Evolutionary conservation across 148 eudicot species (phyloP).

Genomic region (Spergularia bocconei): DNA sequence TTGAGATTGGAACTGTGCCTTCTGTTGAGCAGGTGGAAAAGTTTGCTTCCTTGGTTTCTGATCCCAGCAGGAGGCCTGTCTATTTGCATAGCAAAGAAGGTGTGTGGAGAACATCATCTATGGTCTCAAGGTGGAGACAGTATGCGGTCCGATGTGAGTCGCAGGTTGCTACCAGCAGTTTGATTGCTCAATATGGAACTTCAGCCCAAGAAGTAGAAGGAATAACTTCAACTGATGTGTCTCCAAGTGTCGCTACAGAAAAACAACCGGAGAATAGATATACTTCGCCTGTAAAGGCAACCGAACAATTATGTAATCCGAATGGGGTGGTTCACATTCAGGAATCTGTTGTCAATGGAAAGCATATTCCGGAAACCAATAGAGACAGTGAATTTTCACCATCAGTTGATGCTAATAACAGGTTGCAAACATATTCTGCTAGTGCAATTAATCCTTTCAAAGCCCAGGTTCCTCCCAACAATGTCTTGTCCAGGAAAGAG

Average conservation of each 20-base stretch:
- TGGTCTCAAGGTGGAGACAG: slow-evolving; percentile 94
- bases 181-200: slow-evolving; percentile 28
- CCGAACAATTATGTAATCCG: slow-evolving; percentile 18
- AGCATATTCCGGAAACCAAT: slow-evolving; percentile 33
- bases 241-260: slow-evolving; percentile 24
- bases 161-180: slow-evolving; percentile 28
- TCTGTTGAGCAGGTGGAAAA: slow-evolving; percentile 81
- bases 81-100: slow-evolving; percentile 97
- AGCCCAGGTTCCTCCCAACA: slow-evolving; percentile 73
- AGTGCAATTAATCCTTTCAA: slow-evolving; percentile 51
- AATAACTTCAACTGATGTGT: slow-evolving; percentile 18
- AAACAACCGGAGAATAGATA: slow-evolving; percentile 29
- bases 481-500: slow-evolving; percentile 66
- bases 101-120: slow-evolving; percentile 75
- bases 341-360: slow-evolving; percentile 23
- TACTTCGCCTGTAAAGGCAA: slow-evolving; percentile 19
- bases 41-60: slow-evolving; percentile 69
- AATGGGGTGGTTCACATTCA: slow-evolving; percentile 19
- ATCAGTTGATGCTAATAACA: slow-evolving; percentile 17
- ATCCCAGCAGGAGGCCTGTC: slow-evolving; percentile 60
- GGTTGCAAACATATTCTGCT: neutral
- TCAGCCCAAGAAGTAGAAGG: slow-evolving; percentile 15
- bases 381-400: slow-evolving; percentile 15
- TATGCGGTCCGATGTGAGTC: slow-evolving; percentile 46
- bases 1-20: slow-evolving; percentile 83